Conservation (phyloP, 805 yeast genomes). For the Ogataea thermomethanolica region DNA sequence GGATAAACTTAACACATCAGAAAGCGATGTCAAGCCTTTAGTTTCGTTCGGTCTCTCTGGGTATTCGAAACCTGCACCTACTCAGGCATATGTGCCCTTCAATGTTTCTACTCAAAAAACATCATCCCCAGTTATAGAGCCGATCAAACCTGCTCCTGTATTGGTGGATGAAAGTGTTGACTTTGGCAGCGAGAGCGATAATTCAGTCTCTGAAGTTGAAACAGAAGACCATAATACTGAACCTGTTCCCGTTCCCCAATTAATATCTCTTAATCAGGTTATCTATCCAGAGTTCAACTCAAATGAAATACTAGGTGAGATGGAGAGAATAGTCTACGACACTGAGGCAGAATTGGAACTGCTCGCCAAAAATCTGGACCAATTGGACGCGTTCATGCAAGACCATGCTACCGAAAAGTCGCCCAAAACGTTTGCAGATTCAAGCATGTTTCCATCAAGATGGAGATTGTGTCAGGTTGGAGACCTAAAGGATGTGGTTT, state of each 20-base stretch:
- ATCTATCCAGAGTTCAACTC: slow-evolving; percentile 22
- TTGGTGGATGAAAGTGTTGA: neutral
- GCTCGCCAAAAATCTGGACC: slow-evolving; percentile 20
- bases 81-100: neutral
- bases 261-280: slow-evolving; percentile 20
- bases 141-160: too few species aligned
- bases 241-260: slow-evolving; percentile 25
- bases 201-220: neutral
- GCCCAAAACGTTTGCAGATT: slow-evolving; percentile 22
- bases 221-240: neutral
- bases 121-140: neutral
- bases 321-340: slow-evolving; percentile 30
- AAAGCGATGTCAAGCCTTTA: too few species aligned
- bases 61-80: neutral
- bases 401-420: slow-evolving; percentile 22
- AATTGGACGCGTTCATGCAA: slow-evolving; percentile 21
- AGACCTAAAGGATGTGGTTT: slow-evolving; percentile 12
- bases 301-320: slow-evolving; percentile 21
- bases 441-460: slow-evolving; percentile 22
- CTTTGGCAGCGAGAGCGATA: neutral
- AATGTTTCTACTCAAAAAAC: neutral
- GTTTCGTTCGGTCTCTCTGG: too few species aligned
- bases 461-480: slow-evolving; percentile 33
- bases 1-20: too few species aligned
- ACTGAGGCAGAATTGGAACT: slow-evolving; percentile 30